Base-by-base conservation (phyloP, 1,139 yeast species). In the Eremothecium gossypii region DNA sequence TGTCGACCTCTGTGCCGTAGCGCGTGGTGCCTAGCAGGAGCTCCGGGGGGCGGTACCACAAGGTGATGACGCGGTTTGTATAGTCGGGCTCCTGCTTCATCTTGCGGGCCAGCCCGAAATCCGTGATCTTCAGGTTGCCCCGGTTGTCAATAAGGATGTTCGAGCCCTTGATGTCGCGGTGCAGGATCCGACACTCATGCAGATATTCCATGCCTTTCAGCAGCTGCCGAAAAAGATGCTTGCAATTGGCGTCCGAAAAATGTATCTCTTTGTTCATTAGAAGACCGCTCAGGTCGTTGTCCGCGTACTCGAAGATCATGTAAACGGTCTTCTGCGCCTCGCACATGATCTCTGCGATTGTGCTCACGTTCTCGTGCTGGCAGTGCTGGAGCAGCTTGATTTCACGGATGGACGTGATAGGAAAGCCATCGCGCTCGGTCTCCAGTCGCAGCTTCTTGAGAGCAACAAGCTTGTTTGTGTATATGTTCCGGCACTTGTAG, bases 21-120 rank as follows among this genome's bases (percentile, higher is more conserved):
- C 79, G 80, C 0, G 97, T 89, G 0, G 95, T 79, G 1, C 98
- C 98, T 42, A 91, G 63, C 34, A 91, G 67, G 35, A 91, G 71
- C 63, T 91, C 98, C 0, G 98, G 98, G 1, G 98, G 98, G 47
- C 98, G 73, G 62, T 91, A 91, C 98, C 98, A 91, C 35, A 91
- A 69, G 0, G 98, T 91, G 37, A 91, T 91, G 34, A 91, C 98
- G 43, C 98, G 69, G 60, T 91, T 91, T 1, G 98, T 89, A 63
- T 89, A 91, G 54, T 83, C 62, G 27, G 50, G 41, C 26, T 46
- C 46, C n/a, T 66, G 57, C 29, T 72, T 73, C 84, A 83, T 79
- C 40, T 77, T 76, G 52, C 97, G 70, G 0, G 98, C 98, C 43
- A 91, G 71, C 1, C 98, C 98, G 63, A 89, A 91, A 65, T 89